Conservation (phyloP, 2,329 filamentous ascomycete genomes). For the Paecilomyces sp. region DNA sequence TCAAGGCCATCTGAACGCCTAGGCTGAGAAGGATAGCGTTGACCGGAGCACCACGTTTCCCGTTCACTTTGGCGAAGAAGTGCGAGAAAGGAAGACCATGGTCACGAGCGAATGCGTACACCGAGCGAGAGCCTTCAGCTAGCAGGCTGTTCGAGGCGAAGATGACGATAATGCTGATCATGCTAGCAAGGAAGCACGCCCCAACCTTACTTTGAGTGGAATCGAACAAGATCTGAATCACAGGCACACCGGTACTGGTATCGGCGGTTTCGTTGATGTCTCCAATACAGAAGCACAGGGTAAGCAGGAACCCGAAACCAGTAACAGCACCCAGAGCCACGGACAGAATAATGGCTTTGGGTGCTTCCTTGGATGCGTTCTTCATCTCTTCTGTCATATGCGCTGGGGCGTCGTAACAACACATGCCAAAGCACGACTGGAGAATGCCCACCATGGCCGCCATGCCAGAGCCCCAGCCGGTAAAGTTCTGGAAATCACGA, state of each 20-base stretch:
- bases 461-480: constrained; percentile 46
- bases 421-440: constrained; percentile 50
- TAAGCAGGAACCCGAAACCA: constrained; percentile 43
- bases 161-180: constrained; percentile 45
- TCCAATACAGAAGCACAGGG: constrained; percentile 46
- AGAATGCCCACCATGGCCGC: constrained; percentile 48
- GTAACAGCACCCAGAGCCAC: constrained; percentile 40
- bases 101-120: constrained; percentile 44
- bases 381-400: constrained; percentile 53
- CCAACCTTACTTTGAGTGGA: constrained; percentile 39
- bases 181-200: constrained; percentile 37
- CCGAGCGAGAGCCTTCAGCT: constrained; percentile 40
- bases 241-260: constrained; percentile 43
- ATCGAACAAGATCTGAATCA: constrained; percentile 49
- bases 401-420: constrained; percentile 40
- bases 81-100: constrained; percentile 47
- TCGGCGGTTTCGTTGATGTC: constrained; percentile 41
- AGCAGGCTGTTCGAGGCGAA: constrained; percentile 41
- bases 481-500: constrained; percentile 47
- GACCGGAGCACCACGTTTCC: constrained; percentile 42
- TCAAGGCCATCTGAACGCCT: constrained; percentile 45
- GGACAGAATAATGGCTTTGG: constrained; percentile 40
- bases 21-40: constrained; percentile 43
- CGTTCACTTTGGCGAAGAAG: constrained; percentile 40
- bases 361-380: constrained; percentile 44